Percentiles rank a stretch among this genome's conserved stretches.
phyloP scores from a whole-genome alignment of 805 yeast genomes.

The Phaffomyces opuntiae region DNA sequence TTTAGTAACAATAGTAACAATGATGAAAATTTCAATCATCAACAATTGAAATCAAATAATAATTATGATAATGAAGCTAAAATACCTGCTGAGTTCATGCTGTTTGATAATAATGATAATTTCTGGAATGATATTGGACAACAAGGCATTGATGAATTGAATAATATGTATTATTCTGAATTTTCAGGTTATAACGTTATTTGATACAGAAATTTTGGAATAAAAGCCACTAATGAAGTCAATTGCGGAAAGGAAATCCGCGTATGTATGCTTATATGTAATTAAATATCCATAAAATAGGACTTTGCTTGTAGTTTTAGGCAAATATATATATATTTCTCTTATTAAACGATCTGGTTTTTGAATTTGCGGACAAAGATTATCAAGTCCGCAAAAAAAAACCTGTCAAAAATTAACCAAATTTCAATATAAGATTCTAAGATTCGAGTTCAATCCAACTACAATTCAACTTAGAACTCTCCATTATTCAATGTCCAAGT shows the following conservation, averaged over 20 bases:
- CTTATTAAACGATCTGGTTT: too few species aligned
- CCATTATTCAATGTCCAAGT: slow-evolving; percentile 18
- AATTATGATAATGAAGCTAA: neutral
- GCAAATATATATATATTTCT: too few species aligned
- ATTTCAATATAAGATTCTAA: too few species aligned
- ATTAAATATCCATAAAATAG: too few species aligned
- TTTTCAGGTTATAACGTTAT: slow-evolving; percentile 22
- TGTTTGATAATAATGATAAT: slow-evolving; percentile 12
- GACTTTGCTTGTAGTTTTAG: too few species aligned
- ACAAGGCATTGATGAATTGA: slow-evolving; percentile 21
- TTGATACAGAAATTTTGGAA: neutral
- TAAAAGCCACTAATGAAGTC: neutral
- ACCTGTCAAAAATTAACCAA: too few species aligned
- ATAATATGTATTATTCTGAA: slow-evolving; percentile 22
- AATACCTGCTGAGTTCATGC: slow-evolving; percentile 15
- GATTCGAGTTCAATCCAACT: too few species aligned
- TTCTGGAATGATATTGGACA: slow-evolving; percentile 25
- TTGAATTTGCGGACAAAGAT: too few species aligned
- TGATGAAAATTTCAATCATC: neutral
- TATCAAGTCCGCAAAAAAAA: too few species aligned
- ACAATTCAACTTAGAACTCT: too few species aligned
- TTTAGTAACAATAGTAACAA: neutral
- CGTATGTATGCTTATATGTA: neutral
- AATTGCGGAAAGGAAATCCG: neutral
- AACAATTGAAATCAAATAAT: too few species aligned